Percentiles rank a stretch among this genome's conserved stretches.
Conservation (phyloP, 1,284 basidiomycete genomes). For the Thelephora terrestris region DNA sequence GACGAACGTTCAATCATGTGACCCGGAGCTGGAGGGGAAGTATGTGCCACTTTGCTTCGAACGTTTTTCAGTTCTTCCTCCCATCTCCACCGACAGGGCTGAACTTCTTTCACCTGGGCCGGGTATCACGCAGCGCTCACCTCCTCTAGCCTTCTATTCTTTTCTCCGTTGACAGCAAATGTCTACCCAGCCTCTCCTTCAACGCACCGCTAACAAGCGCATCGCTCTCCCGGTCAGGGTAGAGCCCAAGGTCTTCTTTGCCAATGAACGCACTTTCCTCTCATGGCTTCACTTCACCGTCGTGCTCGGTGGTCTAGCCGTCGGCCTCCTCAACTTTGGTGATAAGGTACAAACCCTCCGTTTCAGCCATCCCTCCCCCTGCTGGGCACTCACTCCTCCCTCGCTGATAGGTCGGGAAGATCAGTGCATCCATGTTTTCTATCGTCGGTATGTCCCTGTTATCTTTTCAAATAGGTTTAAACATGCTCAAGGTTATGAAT, state of each 20-base stretch:
- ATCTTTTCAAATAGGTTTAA: conserved; percentile 4
- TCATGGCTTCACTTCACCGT: conserved; percentile 97
- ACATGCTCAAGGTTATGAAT: conserved; percentile 1
- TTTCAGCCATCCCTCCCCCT: neutral
- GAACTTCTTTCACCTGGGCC: neutral
- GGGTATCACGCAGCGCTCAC: conserved; percentile 4
- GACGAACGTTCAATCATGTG: neutral
- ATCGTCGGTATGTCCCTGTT: conserved; percentile 60
- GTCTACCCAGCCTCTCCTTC: conserved; percentile 97
- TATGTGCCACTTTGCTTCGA: neutral
- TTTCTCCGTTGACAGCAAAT: conserved; percentile 31
- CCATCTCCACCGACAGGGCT: neutral
- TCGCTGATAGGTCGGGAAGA: conserved; percentile 65
- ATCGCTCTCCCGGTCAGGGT: conserved; percentile 92
- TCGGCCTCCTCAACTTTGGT: conserved; percentile 96
- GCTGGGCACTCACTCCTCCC: neutral
- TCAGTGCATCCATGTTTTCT: conserved; percentile 90
- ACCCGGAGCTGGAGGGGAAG: too few species aligned
- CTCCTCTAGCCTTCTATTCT: conserved; percentile 12
- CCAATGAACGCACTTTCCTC: conserved; percentile 91
- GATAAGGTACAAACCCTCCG: conserved; percentile 58
- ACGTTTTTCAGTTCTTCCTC: neutral
- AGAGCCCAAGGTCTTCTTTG: conserved; percentile 92
- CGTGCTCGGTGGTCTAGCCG: conserved; percentile 86
- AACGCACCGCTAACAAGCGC: conserved; percentile 90